Base-by-base conservation (phyloP, 2,329 filamentous ascomycete species). In the Cladophialophora bantiana region DNA sequence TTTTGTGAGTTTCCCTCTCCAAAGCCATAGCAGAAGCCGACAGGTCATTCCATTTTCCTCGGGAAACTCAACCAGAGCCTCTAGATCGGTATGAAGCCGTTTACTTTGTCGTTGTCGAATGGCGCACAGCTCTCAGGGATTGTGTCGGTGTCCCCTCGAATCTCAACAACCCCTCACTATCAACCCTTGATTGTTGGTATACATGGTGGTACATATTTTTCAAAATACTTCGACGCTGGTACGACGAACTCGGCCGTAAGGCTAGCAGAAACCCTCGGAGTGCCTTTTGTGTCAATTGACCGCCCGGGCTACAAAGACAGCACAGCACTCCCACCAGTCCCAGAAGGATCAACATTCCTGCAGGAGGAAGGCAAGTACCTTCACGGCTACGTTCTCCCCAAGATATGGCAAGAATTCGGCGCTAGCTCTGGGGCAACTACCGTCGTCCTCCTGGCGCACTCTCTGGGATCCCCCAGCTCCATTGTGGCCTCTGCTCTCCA, bases 301-400 rank as follows among this genome's bases (percentile, higher is more conserved):
- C 50, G 59, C 6, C 59, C 59, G 1, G 59, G 59, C 7, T 62
- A 62, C 35, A 55, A 18, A 35, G 50, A 55, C 13, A 62, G 59
- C 20, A 62, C 59, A n/a, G 50, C 20, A 38, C 35, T 62, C n/a
- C 59, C 59, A 34, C 20, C 50, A 1, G n/a, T 62, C 15, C 20
- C 59, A 12, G 35, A 26, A 4, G 50, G 48, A 18, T 55, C 48
- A 2, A 62, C 48, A 3, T 55, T 62, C 38, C 38, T 62, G 5
- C 59, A 55, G 48, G 59, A 62, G 42, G 59, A 62, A 36, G 59
- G 59, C 50, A 62, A 45, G 45, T 55, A 62, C 50, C 48, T 55
- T n/a, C 59, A 62, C 36, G n/a, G 26, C n/a, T 35, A 42, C 12
- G 36, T 62, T 36, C 59, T 62, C 6, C 59, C 59, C 10, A 48